Base-by-base conservation (phyloP, 2,329 filamentous ascomycete genomes). In the Aspergillus piperis region DNA sequence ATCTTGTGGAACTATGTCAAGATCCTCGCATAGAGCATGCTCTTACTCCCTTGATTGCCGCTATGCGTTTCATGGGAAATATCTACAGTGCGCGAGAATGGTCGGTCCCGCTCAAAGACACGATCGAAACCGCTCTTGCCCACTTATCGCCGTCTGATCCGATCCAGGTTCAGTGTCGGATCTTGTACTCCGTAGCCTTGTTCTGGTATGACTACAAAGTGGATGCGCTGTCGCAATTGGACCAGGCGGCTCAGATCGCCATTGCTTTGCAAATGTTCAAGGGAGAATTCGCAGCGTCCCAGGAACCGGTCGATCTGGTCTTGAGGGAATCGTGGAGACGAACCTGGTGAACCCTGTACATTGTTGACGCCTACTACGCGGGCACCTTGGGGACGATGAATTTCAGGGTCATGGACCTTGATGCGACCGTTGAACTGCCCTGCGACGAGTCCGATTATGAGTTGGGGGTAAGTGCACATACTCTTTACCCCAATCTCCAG, bases 341-440 rank as follows among this genome's bases (percentile, higher is more conserved):
- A 15, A 75, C 74, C 7, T 76, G 73, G 73, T 76, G 74, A 73
- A 67, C 66, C 63, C 39, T 75, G 23, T 93, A 88, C 71, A 83
- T 90, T 13, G 83, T 90, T 8, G 91, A 95, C 70, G 90, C 88
- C 54, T 89, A 93, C 82, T 85, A 93, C 64, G 88, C 91, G 2
- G 90, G 90, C 4, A 88, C 66, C 30, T 58, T 68, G n/a, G 68
- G 67, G 7, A 70, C 69, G 2, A 69, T 64, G 67, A 68, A 64
- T 3, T 68, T 72, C 27, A 54, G 52, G 10, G 55, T 68, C 11
- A 30, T 62, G 32, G 60, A 70, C 8, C 60, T 75, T 19, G 60
- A 68, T 11, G 55, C 59, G 2, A 72, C 69, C 1, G 66, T 67
- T 3, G 70, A 69, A 7, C 57, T 77, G 13, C 74, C 74, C 5